Percentiles rank a stretch among this genome's conserved stretches.
Evolutionary conservation across 1,284 basidiomycete genomes (phyloP).

Genomic region (Ustilago curta): DNA sequence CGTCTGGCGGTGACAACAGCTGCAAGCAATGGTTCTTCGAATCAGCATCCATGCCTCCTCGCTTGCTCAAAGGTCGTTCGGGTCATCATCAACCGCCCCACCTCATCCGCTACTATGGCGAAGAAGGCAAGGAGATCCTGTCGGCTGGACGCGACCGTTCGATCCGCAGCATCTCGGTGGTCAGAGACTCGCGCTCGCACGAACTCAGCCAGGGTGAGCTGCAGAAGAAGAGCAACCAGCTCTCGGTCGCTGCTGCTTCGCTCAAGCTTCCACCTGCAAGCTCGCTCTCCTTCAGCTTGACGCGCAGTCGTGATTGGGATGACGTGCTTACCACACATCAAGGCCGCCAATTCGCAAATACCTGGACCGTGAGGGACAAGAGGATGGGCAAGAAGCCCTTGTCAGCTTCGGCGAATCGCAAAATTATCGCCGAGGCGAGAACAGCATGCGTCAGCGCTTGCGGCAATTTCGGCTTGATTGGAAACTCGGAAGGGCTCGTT

Average conservation of each 20-base stretch:
- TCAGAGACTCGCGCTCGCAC: slow-evolving; percentile 74
- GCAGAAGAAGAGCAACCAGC: slow-evolving; percentile 80
- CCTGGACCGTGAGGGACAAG: slow-evolving; percentile 65
- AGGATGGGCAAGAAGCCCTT: slow-evolving; percentile 54
- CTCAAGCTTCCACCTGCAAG: slow-evolving; percentile 76
- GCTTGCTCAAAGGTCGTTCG: slow-evolving; percentile 88
- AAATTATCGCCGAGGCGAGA: slow-evolving; percentile 71
- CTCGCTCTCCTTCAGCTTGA: slow-evolving; percentile 81
- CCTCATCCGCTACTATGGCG: slow-evolving; percentile 92
- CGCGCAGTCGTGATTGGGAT: slow-evolving; percentile 95
- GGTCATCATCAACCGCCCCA: slow-evolving; percentile 93
- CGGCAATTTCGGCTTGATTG: slow-evolving; percentile 91
- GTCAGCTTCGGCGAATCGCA: slow-evolving; percentile 40
- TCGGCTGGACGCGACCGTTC: slow-evolving; percentile 77
- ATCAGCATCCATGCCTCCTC: slow-evolving; percentile 74
- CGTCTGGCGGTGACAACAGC: slow-evolving; percentile 64
- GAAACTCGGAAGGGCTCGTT: slow-evolving; percentile 61
- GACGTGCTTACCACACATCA: slow-evolving; percentile 90
- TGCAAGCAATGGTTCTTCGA: slow-evolving; percentile 93
- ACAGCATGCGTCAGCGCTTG: slow-evolving; percentile 82
- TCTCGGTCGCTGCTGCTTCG: slow-evolving; percentile 80
- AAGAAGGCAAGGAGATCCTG: slow-evolving; percentile 92
- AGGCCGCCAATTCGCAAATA: slow-evolving; percentile 71
- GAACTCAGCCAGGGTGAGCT: slow-evolving; percentile 91
- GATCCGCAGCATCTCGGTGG: slow-evolving; percentile 88